Evolutionary conservation across 1,284 basidiomycete species (phyloP).

Genomic region (Golubevia pallescens): DNA sequence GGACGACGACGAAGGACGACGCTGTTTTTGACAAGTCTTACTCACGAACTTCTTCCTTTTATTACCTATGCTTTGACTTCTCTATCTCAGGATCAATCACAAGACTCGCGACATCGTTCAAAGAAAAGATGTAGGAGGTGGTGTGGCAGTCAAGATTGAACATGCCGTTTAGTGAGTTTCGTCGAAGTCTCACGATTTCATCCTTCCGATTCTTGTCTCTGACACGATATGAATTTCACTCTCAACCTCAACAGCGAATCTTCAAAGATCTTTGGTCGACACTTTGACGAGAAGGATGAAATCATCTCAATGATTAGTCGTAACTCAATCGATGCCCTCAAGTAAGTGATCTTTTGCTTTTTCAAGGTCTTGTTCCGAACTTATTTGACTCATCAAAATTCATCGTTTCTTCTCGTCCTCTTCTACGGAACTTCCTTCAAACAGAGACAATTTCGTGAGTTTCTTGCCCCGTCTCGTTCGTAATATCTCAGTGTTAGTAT

Average conservation of each 20-base stretch:
- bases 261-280: constrained; percentile 15
- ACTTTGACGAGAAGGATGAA: constrained; percentile 62
- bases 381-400: neutral
- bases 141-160: constrained; percentile 63
- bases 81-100: constrained; percentile 42
- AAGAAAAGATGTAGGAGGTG: constrained; percentile 57
- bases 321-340: constrained; percentile 47
- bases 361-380: neutral
- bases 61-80: too few species aligned
- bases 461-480: too few species aligned
- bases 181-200: too few species aligned
- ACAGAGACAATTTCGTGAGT: constrained; percentile 54
- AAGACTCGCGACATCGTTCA: constrained; percentile 54
- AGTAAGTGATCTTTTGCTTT: constrained; percentile 12
- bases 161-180: constrained; percentile 44
- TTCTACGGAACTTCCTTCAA: constrained; percentile 4
- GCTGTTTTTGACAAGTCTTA: neutral
- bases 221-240: too few species aligned
- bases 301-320: constrained; percentile 53
- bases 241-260: too few species aligned
- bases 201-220: too few species aligned
- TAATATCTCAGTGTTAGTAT: too few species aligned
- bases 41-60: too few species aligned
- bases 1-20: neutral
- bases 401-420: neutral